These are phyloP conservation scores for Amphicarpaea edgeworthii DNA, from an alignment of 306 rosid species.

Conservation along the genomic window DNA sequence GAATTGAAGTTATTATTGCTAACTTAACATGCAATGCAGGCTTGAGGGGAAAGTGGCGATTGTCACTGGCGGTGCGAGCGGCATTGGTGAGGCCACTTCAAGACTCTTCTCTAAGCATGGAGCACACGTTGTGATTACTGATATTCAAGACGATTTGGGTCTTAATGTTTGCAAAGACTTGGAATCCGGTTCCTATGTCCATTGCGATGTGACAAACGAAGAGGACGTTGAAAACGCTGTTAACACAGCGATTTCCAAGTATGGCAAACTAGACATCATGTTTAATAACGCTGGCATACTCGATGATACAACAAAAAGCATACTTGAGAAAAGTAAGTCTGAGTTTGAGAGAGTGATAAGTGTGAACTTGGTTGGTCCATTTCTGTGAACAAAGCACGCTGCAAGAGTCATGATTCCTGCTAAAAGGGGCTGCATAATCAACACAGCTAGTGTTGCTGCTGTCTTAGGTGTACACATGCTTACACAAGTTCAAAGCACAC, in stretches of 20 bases:
- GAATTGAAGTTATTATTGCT: not conserved
- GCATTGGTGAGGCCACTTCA: constrained; percentile 59
- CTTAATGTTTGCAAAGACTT: constrained; percentile 39
- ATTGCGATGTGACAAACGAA: constrained; percentile 59
- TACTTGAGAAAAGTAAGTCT: constrained; percentile 11
- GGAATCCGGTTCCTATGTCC: constrained; percentile 43
- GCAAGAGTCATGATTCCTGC: constrained; percentile 59
- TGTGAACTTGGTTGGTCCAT: constrained; percentile 51
- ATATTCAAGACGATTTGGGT: constrained; percentile 54
- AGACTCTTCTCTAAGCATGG: constrained; percentile 59
- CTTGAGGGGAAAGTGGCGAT: constrained; percentile 69
- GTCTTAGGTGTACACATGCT: constrained; percentile 52
- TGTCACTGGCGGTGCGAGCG: constrained; percentile 62
- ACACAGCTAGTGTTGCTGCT: constrained; percentile 45
- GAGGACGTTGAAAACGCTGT: constrained; percentile 44
- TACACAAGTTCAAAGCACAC: constrained; percentile 60
- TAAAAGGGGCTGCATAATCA: constrained; percentile 47
- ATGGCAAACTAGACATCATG: constrained; percentile 70
- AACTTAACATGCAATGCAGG: constrained; percentile 14
- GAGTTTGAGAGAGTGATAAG: constrained; percentile 53
- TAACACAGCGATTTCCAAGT: constrained; percentile 39
- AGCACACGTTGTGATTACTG: constrained; percentile 58
- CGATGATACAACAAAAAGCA: not conserved
- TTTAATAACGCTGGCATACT: constrained; percentile 56
- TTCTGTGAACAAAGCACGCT: constrained; percentile 61